Evolutionary conservation across 805 yeast genomes (phyloP), one percentile per base, ranked within the genome.

Genomic region (Barnettozyma botsteinii): DNA sequence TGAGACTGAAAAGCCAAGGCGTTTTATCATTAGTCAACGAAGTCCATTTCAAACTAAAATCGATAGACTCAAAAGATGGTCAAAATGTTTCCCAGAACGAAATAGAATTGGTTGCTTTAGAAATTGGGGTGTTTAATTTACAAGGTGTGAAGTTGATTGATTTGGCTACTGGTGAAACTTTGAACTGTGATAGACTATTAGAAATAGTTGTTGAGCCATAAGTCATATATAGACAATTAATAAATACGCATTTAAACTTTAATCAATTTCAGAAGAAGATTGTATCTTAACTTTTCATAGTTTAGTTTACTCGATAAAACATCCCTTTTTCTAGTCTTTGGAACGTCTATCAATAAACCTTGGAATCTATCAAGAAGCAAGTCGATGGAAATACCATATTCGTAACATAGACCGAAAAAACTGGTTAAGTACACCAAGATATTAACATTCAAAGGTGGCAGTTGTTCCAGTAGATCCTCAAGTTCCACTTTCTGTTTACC

Each of bases 71-170:
- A 13, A 26, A 29, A 9, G 40, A 38, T 13, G 40, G 38, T 4
- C 37, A 36, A 15, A 38, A 75, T 14, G 76, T 83, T 10, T 79
- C 69, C 50, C 89, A 85, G 48, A 71, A 85, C 3, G 78, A 74
- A 37, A 61, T 85, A 21, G 66, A 65, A 37, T 57, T 85, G 28
- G 62, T 81, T 34, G 88, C 86, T 0, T 61, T 83, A 12, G 72
- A 77, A 31, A 67, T 69, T 47, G 95, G 95, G 0, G 69, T 80
- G 7, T 79, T 72, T 54, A 73, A 75, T 32, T 60, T 85, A 17
- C 77, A 73, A 40, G 87, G 85, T 3, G 69, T 82, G n/a, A 73
- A 73, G 42, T 65, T 85, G 12, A 69, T 79, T 34, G 94, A 85
- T 52, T 63, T 77, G 10, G 52, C 57, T 27, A 70, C 78, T 15